Evolutionary conservation across 495 filamentous ascomycete genomes (phyloP).

Genomic region (Neurospora sp.): DNA sequence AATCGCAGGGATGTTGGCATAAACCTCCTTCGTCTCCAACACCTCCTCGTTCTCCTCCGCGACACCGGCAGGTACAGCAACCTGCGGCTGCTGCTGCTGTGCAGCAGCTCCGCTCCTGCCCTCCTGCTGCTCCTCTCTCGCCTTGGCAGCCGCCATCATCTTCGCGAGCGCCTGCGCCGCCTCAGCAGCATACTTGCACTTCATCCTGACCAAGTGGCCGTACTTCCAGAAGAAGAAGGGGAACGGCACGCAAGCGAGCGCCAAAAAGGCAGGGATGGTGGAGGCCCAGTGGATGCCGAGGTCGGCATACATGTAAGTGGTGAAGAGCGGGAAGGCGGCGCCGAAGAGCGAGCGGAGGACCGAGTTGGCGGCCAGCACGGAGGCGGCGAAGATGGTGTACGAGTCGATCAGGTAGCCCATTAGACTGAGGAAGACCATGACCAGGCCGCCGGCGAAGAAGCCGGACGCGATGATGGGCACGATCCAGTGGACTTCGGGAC

Average conservation of each 20-base stretch:
- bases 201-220: conserved; percentile 51
- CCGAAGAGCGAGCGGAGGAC: conserved; percentile 59
- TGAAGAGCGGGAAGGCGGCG: conserved; percentile 81
- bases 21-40: neutral
- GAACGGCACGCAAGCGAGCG: conserved; percentile 65
- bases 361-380: conserved; percentile 67
- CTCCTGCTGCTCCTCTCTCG: neutral
- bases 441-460: conserved; percentile 39
- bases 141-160: conserved; percentile 9
- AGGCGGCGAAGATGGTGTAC: conserved; percentile 74
- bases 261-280: conserved; percentile 66
- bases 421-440: conserved; percentile 58
- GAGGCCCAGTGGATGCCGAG: conserved; percentile 78
- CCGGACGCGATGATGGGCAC: conserved; percentile 36
- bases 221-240: conserved; percentile 76
- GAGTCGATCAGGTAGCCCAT: conserved; percentile 77
- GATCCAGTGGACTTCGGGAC: conserved; percentile 40
- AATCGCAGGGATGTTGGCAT: neutral
- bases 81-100: conserved; percentile 3
- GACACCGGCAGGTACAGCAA: conserved; percentile 2
- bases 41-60: neutral
- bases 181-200: conserved; percentile 68
- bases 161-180: conserved; percentile 41
- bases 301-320: conserved; percentile 60
- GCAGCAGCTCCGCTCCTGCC: conserved; percentile 1